A percentile compares a stretch with the other conserved stretches of the same genome.
These are phyloP conservation scores for Coelastrella sp. DNA, from an alignment of 139 green algal genomes.

Conservation along the genomic window DNA sequence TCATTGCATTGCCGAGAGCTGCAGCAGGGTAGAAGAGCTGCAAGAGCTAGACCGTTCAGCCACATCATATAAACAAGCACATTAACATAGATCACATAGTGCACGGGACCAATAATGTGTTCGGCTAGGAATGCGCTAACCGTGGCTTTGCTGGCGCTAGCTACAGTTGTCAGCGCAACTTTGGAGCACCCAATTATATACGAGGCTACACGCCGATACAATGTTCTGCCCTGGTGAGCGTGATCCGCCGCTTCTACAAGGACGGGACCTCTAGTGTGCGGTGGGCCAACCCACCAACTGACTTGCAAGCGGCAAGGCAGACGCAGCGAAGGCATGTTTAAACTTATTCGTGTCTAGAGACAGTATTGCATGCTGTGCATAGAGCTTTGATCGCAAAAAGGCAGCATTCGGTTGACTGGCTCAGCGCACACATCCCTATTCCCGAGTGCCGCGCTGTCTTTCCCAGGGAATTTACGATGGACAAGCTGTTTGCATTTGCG, in stretches of 20 bases:
- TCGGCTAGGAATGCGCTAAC: not conserved
- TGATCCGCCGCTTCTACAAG: not conserved
- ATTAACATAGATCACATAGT: too few relatives aligned
- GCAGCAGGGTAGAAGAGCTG: too few relatives aligned
- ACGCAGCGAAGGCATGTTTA: too few relatives aligned
- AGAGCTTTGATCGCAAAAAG: too few relatives aligned
- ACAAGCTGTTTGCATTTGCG: conserved; percentile 31
- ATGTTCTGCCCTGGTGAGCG: not conserved
- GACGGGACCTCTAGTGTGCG: not conserved
- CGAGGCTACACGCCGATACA: not conserved
- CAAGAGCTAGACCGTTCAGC: too few relatives aligned
- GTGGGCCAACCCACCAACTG: not conserved
- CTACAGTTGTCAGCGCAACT: not conserved
- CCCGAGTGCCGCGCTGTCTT: not conserved
- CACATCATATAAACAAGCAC: not conserved
- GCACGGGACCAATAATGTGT: too few relatives aligned
- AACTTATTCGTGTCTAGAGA: too few relatives aligned
- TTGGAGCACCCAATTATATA: not conserved
- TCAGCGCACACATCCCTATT: not conserved
- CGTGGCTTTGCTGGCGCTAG: not conserved
- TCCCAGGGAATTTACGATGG: conserved; percentile 9
- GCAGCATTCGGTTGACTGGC: too few relatives aligned
- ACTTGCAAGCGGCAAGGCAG: too few relatives aligned
- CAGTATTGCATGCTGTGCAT: too few relatives aligned
- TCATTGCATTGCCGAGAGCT: not conserved